These are phyloP conservation scores for Fusarium illudens DNA, from an alignment of 2,329 filamentous ascomycete genomes.

Conservation along the genomic window DNA sequence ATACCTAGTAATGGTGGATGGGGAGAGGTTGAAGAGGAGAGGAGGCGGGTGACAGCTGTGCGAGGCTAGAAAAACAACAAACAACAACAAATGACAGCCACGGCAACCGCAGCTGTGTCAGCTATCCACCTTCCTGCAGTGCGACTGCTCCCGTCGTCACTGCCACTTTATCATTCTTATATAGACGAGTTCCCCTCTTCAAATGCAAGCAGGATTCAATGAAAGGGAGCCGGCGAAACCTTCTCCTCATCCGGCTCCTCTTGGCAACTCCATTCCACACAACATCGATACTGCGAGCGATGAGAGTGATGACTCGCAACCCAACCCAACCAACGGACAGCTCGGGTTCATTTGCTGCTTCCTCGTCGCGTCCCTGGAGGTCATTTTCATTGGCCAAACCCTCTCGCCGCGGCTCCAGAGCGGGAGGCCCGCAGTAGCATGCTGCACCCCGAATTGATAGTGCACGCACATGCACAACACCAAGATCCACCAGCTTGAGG, in stretches of 20 bases:
- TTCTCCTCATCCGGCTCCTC: neutral
- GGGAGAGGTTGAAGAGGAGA: constrained; percentile 15
- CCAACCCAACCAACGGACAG: neutral
- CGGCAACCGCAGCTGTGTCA: constrained; percentile 21
- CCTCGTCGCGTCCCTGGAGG: neutral
- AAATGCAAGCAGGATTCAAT: neutral
- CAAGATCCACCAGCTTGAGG: neutral
- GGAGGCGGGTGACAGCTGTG: neutral
- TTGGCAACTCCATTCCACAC: neutral
- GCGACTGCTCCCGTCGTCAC: neutral
- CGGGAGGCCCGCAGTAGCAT: constrained; percentile 31
- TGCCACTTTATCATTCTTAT: constrained; percentile 4
- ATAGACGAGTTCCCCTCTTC: neutral
- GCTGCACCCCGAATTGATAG: constrained; percentile 16
- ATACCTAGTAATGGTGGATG: constrained; percentile 27
- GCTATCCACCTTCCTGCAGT: neutral
- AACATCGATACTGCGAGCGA: neutral
- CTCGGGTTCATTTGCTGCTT: constrained; percentile 1
- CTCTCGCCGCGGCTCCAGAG: constrained; percentile 9
- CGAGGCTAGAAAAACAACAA: constrained; percentile 28
- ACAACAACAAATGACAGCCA: constrained; percentile 23
- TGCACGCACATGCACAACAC: constrained; percentile 1
- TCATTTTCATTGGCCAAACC: constrained; percentile 16
- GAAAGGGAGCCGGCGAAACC: neutral
- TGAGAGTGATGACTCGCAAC: neutral